phyloP scores from a whole-genome alignment of 805 yeast species.

The Kodamaea jinghongensis region DNA sequence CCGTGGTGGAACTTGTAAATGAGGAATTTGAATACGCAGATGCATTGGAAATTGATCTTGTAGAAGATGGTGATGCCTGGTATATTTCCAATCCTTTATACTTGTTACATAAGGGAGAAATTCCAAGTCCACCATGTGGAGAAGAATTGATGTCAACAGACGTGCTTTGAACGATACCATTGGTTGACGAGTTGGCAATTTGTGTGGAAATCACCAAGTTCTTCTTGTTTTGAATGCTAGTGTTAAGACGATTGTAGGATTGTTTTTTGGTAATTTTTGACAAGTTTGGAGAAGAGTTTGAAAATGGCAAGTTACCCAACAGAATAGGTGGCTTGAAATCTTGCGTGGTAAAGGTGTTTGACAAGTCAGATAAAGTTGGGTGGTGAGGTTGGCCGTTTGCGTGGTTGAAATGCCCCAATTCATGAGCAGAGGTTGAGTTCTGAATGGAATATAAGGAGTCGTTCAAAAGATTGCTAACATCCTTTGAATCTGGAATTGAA shows the following conservation, averaged over 20 bases:
- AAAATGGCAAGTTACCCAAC: conserved; percentile 8
- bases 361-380: conserved; percentile 16
- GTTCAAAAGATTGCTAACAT: not conserved
- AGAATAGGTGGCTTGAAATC: conserved; percentile 10
- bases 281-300: conserved; percentile 9
- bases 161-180: not conserved
- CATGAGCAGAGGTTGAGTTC: conserved; percentile 11
- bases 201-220: conserved; percentile 15
- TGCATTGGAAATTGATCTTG: conserved; percentile 14
- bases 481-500: conserved; percentile 23
- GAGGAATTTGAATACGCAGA: conserved; percentile 13
- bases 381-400: conserved; percentile 15
- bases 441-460: not conserved
- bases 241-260: conserved; percentile 16
- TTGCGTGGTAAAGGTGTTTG: conserved; percentile 12
- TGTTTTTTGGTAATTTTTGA: conserved; percentile 18
- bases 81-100: conserved; percentile 18
- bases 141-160: conserved; percentile 8
- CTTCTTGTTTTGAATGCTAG: conserved; percentile 15
- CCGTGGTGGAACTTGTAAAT: conserved; percentile 8
- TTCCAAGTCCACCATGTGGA: conserved; percentile 13
- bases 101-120: conserved; percentile 21
- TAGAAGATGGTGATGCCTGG: conserved; percentile 12
- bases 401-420: conserved; percentile 14
- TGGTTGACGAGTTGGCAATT: conserved; percentile 1